These are phyloP conservation scores for Abortiporus biennis DNA, from an alignment of 1,284 basidiomycete species.

Conservation along the genomic window DNA sequence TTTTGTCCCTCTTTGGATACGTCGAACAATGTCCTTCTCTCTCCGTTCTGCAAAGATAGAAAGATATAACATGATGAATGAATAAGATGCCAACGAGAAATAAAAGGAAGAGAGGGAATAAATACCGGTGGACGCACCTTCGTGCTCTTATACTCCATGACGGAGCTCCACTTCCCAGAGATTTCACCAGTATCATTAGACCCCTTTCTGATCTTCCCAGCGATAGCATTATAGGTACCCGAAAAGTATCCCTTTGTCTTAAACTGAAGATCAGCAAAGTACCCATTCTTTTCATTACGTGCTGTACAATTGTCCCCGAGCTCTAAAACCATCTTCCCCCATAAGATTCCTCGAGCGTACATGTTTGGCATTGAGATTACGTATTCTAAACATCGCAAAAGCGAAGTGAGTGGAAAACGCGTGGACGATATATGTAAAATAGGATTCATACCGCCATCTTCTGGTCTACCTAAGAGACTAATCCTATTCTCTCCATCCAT, in stretches of 20 bases:
- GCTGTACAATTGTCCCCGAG: slow-evolving; percentile 90
- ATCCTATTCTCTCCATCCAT: slow-evolving; percentile 97
- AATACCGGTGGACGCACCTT: slow-evolving; percentile 53
- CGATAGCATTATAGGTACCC: slow-evolving; percentile 90
- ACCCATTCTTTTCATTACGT: slow-evolving; percentile 72
- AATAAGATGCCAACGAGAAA: neutral
- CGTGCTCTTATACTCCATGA: slow-evolving; percentile 80
- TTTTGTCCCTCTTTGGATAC: slow-evolving; percentile 68
- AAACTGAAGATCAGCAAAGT: slow-evolving; percentile 88
- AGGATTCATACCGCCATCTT: slow-evolving; percentile 69
- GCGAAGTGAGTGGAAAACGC: neutral
- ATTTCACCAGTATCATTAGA: slow-evolving; percentile 79
- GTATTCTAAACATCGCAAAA: slow-evolving; percentile 49
- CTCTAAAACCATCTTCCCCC: slow-evolving; percentile 98
- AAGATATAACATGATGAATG: neutral
- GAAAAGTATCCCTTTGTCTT: slow-evolving; percentile 99
- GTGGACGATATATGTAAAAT: neutral
- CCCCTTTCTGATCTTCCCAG: slow-evolving; percentile 73
- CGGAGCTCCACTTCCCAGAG: slow-evolving; percentile 85
- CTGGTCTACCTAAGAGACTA: slow-evolving; percentile 70
- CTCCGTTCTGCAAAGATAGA: slow-evolving; percentile 41
- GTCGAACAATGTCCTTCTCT: slow-evolving; percentile 82
- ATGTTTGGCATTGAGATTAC: slow-evolving; percentile 94
- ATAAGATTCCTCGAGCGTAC: slow-evolving; percentile 96
- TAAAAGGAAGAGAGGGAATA: neutral